Base-by-base conservation (phyloP, 2,329 filamentous ascomycete species). In the Colletotrichum incanum region DNA sequence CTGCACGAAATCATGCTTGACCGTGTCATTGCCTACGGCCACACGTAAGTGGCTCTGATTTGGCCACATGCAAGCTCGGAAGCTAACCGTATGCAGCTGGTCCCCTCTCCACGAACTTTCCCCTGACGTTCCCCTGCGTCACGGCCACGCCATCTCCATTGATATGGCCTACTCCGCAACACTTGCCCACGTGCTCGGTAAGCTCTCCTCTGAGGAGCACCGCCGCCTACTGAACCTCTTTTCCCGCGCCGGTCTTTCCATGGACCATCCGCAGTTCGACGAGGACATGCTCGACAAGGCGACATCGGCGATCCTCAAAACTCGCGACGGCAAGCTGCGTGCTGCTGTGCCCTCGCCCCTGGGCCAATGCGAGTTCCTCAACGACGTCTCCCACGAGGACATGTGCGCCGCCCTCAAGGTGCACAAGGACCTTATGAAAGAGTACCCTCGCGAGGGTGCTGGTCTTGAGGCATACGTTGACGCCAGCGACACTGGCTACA, bases 121-220 rank as follows among this genome's bases (percentile, higher is more conserved):
- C 0, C 92, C 92, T 0, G 87, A 91, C 62, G 90, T 90, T 0
- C 92, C 92, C 0, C 87, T 93, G 54, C 89, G 92, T 52, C 92
- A 94, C 78, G 92, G 92, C 4, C 92, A 94, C 77, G 92, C 92
- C 75, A 93, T 94, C 75, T 92, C 90, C 2, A 92, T 93, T 73
- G 92, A 93, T 79, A 94, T 94, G 92, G 92, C 92, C 0, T 94
- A 92, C 82, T 92, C 91, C 0, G 91, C 92, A 0, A 93, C 92
- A 0, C 85, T 94, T 5, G 90, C 92, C 23, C 88, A 91, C 77
- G 80, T 85, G 71, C 88, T 90, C n/a, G 89, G 90, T 5, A 83
- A 93, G 0, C 84, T 94, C 12, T 86, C 84, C 28, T 83, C 89
- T 55, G 84, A 83, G 1, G 91, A 93, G 74, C 90, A 93, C 78